Conservation (phyloP, 176 grass and related monocot genomes). For the Triticum timopheevii region DNA sequence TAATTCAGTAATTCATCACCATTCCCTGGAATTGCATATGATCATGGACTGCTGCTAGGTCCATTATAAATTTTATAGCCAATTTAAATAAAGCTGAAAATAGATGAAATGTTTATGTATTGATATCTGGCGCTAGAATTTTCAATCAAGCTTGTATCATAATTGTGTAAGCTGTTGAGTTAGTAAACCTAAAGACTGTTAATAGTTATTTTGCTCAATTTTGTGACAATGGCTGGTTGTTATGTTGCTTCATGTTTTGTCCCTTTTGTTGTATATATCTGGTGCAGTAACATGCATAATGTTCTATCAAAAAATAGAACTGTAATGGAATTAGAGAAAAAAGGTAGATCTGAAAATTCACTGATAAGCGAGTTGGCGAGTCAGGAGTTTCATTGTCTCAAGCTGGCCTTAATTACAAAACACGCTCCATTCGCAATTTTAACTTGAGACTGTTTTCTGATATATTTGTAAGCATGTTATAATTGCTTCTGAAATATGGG, state of each 20-base stretch:
- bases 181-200: not conserved
- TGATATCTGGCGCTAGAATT: not conserved
- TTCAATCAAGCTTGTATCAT: not conserved
- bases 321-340: not conserved
- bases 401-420: not conserved
- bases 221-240: not conserved
- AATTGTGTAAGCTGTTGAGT: not conserved
- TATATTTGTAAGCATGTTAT: slow-evolving; percentile 9
- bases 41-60: not conserved
- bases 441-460: not conserved
- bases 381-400: not conserved
- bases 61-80: not conserved
- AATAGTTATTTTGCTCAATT: not conserved
- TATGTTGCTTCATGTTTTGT: not conserved
- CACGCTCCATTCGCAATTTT: not conserved
- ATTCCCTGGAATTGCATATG: not conserved
- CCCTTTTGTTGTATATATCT: not conserved
- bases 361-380: not conserved
- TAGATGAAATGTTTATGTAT: not conserved
- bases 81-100: not conserved
- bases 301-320: not conserved
- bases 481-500: slow-evolving; percentile 14
- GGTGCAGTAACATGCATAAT: not conserved
- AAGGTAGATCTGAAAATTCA: not conserved
- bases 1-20: not conserved